Base-by-base conservation (phyloP, 2,329 filamentous ascomycete species). In the Chaetomiaceae sp. region DNA sequence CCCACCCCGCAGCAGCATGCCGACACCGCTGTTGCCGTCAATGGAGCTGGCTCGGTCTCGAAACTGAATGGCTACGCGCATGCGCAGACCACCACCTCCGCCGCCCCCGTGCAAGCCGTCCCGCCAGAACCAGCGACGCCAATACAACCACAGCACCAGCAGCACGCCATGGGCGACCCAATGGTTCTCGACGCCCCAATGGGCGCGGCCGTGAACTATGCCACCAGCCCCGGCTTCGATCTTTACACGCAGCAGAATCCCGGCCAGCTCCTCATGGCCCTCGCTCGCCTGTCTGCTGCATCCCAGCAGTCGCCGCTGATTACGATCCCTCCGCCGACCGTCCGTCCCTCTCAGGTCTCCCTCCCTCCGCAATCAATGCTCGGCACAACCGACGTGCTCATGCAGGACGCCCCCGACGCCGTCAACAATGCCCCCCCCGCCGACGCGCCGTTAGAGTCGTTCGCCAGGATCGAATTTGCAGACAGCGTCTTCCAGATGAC, bases 401-500 rank as follows among this genome's bases (percentile, higher is more conserved):
- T 61, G 4, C 59, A 16, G 2, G 27, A 65, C 8, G 63, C 63
- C 54, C 68, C 65, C 50, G 65, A 69, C 36, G 62, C 67, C 33
- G 67, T 67, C 13, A 69, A 71, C 48, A 60, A 65, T 46, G 65
- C 60, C n/a, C 58, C 66, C 7, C 66, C 69, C 18, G 49, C 53
- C 36, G 66, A 65, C 45, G 61, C 62, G 10, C 66, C 65, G 25
- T 67, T 82, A 13, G 76, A 81, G 62, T 81, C 78, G 3, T 82
- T 81, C 65, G 79, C 79, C 38, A 73, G 75, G 48, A 73, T 91
- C 56, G 80, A 84, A 62, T 90, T 91, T 65, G 77, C 80, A 60
- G 87, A 91, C 72, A 86, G 86, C 64, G 79, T 84, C 51, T 90
- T 88, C 67, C 87, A 88, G 69, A 87, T 91, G 82, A 89, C 84